These are phyloP conservation scores for Barbatosphaeria neglecta DNA, from an alignment of 495 filamentous ascomycete genomes.

Conservation along the genomic window DNA sequence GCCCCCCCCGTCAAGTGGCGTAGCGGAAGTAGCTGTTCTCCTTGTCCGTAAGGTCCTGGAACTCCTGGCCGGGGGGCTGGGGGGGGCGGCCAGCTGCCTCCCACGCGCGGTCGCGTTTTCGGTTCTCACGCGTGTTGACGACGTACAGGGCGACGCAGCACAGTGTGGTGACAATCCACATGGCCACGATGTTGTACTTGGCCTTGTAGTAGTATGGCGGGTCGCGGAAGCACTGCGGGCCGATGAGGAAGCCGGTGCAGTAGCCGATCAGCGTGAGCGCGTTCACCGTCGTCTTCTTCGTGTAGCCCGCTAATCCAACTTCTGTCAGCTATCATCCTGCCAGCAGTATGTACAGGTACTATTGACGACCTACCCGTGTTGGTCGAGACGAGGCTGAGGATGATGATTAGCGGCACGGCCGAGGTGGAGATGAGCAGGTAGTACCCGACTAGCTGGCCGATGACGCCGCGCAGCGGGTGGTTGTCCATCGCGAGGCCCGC, in stretches of 20 bases:
- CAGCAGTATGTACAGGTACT: too few species aligned
- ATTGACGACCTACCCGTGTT: background rate
- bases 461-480: background rate
- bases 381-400: background rate
- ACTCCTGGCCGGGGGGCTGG: background rate
- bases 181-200: conserved; percentile 1
- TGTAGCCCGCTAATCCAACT: background rate
- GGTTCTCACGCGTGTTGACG: background rate
- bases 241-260: background rate
- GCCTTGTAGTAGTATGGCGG: conserved; percentile 1
- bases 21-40: conserved; percentile 1
- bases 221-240: background rate
- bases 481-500: background rate
- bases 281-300: background rate
- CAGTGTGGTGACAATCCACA: background rate
- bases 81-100: background rate
- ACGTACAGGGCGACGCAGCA: background rate
- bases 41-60: conserved; percentile 1
- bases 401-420: background rate
- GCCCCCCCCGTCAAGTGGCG: too few species aligned
- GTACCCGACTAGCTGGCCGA: background rate
- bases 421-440: background rate
- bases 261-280: background rate
- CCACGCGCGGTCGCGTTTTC: background rate
- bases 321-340: background rate